Evolutionary conservation across 140 eudicot genomes (phyloP), one percentile per base, ranked within the genome.

Genomic region (Anethum foeniculum): DNA sequence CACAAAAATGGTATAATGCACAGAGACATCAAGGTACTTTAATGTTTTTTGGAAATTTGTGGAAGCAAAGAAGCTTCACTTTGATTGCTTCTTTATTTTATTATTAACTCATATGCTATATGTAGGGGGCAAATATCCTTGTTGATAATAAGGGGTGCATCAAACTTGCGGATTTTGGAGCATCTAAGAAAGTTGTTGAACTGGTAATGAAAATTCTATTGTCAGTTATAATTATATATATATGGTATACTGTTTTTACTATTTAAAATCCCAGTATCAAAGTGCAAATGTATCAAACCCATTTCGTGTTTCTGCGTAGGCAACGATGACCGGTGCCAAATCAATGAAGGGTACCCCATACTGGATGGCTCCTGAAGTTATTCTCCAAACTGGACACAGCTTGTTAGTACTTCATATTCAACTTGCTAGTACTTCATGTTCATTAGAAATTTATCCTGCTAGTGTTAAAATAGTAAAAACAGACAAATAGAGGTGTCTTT

Each of bases 301-400:
- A 67, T 49, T 76, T 64, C 71, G 47, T 82, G 78, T 58, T 82
- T 73, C 68, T 81, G 79, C 75, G 52, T 83, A 94, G 98, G 98
- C 98, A 80, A 94, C 98, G 56, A 89, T 92, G 90, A 94, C 98
- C 41, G 98, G 97, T 76, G 96, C 98, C 41, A 91, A 94, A 85
- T 94, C 91, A 67, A 92, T 92, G 99, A 93, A 93, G 98, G 98
- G 98, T 82, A 93, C 98, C 80, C 97, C 97, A 1, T 93, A 91
- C 85, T 93, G 98, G 97, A 93, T 93, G 98, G 98, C 98, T 88
- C 98, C 98, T 84, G 98, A 93, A 93, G 98, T 93, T 85, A 93
- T 93, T 78, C 93, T 91, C 71, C 98, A 93, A 74, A 93, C 97
- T 32, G 98, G 98, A 65, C 98, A 93, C 87, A 91, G 88, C 86